Conservation (phyloP, 176 grass and related monocot genomes). For the Zoysia pacifica region DNA sequence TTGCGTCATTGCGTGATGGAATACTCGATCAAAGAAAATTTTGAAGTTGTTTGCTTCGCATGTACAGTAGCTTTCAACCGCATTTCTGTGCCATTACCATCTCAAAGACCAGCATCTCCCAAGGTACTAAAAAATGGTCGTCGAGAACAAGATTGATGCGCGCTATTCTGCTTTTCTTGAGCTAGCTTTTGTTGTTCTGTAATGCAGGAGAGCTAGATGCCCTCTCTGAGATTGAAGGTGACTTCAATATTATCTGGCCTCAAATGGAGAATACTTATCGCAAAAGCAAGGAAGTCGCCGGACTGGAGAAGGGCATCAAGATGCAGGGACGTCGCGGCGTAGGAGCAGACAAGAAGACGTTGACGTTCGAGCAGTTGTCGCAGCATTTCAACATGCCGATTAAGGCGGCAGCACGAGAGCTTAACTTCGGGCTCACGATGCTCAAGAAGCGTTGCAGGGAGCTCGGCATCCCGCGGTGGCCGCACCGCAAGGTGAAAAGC, state of each 20-base stretch:
- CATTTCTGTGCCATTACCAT: background rate
- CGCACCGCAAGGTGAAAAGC: conserved; percentile 64
- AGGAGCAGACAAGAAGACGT: background rate
- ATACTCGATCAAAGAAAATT: background rate
- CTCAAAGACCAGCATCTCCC: background rate
- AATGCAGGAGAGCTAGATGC: conserved; percentile 23
- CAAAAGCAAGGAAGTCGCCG: conserved; percentile 2
- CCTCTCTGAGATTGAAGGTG: background rate
- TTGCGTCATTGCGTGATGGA: background rate
- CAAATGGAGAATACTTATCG: background rate
- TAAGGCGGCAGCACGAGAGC: conserved; percentile 53
- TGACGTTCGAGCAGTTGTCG: conserved; percentile 45
- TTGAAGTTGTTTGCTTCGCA: conserved; percentile 9
- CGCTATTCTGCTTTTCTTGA: background rate
- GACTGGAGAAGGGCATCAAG: background rate
- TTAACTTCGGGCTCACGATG: conserved; percentile 51
- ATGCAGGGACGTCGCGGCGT: background rate
- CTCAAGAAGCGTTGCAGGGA: conserved; percentile 62
- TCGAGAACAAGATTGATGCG: background rate
- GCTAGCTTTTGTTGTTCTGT: conserved; percentile 1
- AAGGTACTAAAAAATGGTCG: conserved; percentile 7
- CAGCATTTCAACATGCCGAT: conserved; percentile 54
- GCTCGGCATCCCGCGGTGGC: conserved; percentile 55
- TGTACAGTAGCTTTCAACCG: background rate
- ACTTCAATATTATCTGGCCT: conserved; percentile 13